Base-by-base conservation (phyloP, 1,139 yeast species). In the Geotrichum cucujoidarum region DNA sequence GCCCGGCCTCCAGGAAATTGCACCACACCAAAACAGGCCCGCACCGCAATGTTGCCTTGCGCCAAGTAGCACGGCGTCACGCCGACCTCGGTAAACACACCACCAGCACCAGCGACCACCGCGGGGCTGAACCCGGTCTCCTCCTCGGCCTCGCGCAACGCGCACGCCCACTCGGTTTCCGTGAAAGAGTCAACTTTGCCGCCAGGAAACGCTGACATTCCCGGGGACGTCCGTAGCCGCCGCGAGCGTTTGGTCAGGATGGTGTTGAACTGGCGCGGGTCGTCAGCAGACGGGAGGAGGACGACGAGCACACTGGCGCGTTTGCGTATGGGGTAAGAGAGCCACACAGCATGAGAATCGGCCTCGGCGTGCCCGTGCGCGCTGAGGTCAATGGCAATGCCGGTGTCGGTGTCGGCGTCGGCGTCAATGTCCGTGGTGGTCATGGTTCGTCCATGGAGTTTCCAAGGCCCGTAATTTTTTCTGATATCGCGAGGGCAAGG, bases 191-290 rank as follows among this genome's bases (percentile, higher is more conserved):
- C 36, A 4, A 92, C 85, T 60, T 81, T 82, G 2, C 96, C 96
- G 2, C 96, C 96, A 3, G 96, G 96, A 11, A 88, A 70, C 2
- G 95, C 84, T 5, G 86, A 80, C 61, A 88, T 95, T 1, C 95
- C 95, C 0, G 92, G 86, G 64, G 86, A 88, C 49, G 75, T 76
- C 48, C 81, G 71, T 53, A 88, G 70, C 45, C 74, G 72, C 43
- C 83, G 73, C 3, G 92, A 81, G 55, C 95, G 67, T 53, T 82
- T 82, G 2, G 95, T 86, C 43, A 87, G 64, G 1, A 87, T 72
- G 31, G 84, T 92, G 48, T 90, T 63, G 14, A 84, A 62, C 58
- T 83, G 92, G 6, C n/a, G 7, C 7, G n/a, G n/a, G 6, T 21
- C 27, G 13, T 35, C 6, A 10, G 10, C 8, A 35, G 27, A 10